Base-by-base conservation (phyloP, 2,329 filamentous ascomycete genomes). In the Aspergillus pseudonomiae region DNA sequence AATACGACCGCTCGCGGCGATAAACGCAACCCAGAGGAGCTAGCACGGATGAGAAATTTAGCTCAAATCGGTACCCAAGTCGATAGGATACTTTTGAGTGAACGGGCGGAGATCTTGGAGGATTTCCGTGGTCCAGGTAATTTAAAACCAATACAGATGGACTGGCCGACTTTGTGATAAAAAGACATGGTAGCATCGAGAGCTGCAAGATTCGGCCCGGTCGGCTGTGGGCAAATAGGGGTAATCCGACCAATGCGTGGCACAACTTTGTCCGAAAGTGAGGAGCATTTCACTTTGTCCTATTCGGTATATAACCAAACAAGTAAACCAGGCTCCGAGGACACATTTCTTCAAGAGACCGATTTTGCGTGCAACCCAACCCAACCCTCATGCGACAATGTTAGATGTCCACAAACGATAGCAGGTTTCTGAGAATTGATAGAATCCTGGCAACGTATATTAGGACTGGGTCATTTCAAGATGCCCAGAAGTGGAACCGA, bases 101-200 rank as follows among this genome's bases (percentile, higher is more conserved):
- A 88, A 70, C 84, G 88, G 71, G 85, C 83, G 14, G 74, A 82
- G 62, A 80, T 86, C 52, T 52, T 82, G 57, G 81, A 85, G 72
- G 77, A 74, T 14, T 87, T 84, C 68, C 80, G 80, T 60, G 84
- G 85, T 0, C 77, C 78, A 26, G 85, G 84, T 0, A 65, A 81
- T 10, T 65, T 87, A 60, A 75, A 79, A 60, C 79, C 80, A 0
- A 85, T 86, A 65, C 75, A 78, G 41, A 73, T 75, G 65, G 74
- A 74, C 12, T 78, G 71, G 74, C 70, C 72, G 30, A 79, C 76
- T 7, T 50, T 80, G 60, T 79, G 43, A 62, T 52, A 5, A 28
- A 28, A 9, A 39, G 10, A 9, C 21, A 24, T 34, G 16, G 21
- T 24, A 26, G 45, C 45, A 28, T 28, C 3, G 45, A 26, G 39